These are phyloP conservation scores for Exophiala oligosperma DNA, from an alignment of 2,329 filamentous ascomycete genomes.

Conservation along the genomic window DNA sequence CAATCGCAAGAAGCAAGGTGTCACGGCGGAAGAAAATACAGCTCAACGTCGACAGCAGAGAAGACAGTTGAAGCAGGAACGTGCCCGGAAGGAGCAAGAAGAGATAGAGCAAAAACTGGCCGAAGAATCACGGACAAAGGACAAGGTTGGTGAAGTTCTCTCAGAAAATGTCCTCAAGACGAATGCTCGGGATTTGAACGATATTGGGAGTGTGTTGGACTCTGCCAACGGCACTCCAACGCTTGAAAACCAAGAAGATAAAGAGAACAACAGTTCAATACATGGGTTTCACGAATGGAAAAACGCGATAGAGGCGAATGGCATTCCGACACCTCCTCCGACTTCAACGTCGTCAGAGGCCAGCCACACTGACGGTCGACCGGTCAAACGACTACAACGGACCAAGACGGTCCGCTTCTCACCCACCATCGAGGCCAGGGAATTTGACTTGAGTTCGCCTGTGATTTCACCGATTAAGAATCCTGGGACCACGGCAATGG, in stretches of 20 bases:
- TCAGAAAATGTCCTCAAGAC: constrained; percentile 24
- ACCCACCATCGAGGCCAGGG: constrained; percentile 64
- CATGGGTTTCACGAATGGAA: constrained; percentile 30
- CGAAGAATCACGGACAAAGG: constrained; percentile 44
- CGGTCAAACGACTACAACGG: constrained; percentile 21
- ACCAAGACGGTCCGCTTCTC: constrained; percentile 71
- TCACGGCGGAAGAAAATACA: constrained; percentile 83
- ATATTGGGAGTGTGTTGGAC: constrained; percentile 28
- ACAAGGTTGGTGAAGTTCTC: constrained; percentile 6
- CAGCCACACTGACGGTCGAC: constrained; percentile 22
- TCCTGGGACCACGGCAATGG: constrained; percentile 19
- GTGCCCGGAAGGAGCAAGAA: constrained; percentile 83
- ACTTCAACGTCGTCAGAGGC: constrained; percentile 29
- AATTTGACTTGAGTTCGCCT: constrained; percentile 45
- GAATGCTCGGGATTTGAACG: constrained; percentile 24
- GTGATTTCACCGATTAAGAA: constrained; percentile 30
- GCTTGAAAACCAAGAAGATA: constrained; percentile 17
- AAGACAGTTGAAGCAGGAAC: constrained; percentile 82
- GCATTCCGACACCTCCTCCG: constrained; percentile 30
- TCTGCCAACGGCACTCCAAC: constrained; percentile 16
- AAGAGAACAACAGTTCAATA: constrained; percentile 21
- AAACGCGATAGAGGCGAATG: constrained; percentile 25
- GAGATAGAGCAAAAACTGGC: constrained; percentile 71
- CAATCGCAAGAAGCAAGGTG: constrained; percentile 72
- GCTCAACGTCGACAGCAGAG: constrained; percentile 75